Base-by-base conservation (phyloP, 441 rosid genomes). In the Sinapis alba region DNA sequence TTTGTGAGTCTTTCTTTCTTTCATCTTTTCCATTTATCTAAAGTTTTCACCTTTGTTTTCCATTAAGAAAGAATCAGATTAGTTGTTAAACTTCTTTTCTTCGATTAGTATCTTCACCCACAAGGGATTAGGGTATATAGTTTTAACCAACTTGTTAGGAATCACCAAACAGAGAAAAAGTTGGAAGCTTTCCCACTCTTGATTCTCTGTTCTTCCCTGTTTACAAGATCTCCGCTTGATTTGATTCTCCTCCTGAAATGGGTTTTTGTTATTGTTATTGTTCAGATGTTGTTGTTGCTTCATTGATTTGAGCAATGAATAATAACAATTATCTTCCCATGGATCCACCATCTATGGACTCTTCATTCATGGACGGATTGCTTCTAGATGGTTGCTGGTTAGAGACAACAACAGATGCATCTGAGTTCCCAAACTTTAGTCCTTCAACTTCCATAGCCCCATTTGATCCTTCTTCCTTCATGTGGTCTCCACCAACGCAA, bases 361-460 rank as follows among this genome's bases (percentile, higher is more conserved):
- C 88, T 28, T 90, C 87, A 19, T 86, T 24, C 83, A 86, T 91
- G 88, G 89, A 95, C 61, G 93, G 88, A 26, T 80, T 95, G 65
- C 73, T 95, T 26, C 61, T 89, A 32, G 93, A 91, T 20, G 99
- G 99, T 34, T 95, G 92, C 84, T 95, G 99, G 98, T 71, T 93
- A 80, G 96, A 91, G 83, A 78, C 96, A 43, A 75, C 89, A 15
- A 74, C 88, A 11, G 89, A 85, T 72, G 96, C 92, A 75, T 91
- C 95, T 12, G 97, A 90, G 68, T 90, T 88, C 73, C 78, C 85
- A 32, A 80, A 78, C 74, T 75, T 76, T 12, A 83, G 78, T 78
- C 88, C 89, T 18, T 81, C 86, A 7, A 76, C 58, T 16, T 82
- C 89, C 11, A 43, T 78, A 60, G 26, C 85, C 66, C 65, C 87